Conservation (phyloP, 2,329 filamentous ascomycete species). For the Biscogniauxia marginata region DNA sequence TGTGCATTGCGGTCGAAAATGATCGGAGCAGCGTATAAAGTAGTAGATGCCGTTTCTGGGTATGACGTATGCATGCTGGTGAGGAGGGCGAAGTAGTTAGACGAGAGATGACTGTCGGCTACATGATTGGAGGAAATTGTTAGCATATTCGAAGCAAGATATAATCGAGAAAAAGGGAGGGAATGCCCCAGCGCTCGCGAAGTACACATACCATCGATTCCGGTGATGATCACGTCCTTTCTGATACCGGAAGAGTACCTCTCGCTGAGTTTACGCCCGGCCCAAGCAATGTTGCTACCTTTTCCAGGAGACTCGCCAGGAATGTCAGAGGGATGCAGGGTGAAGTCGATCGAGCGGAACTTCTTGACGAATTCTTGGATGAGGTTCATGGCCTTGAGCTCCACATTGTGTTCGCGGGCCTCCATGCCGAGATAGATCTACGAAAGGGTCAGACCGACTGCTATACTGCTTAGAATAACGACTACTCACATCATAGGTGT, state of each 20-base stretch:
- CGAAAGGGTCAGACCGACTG: constrained; percentile 8
- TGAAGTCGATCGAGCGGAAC: constrained; percentile 67
- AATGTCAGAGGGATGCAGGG: constrained; percentile 64
- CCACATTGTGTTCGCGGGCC: constrained; percentile 60
- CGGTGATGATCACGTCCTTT: constrained; percentile 66
- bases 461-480: background rate
- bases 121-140: constrained; percentile 20
- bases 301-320: constrained; percentile 70
- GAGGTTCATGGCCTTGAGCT: constrained; percentile 60
- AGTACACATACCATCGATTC: constrained; percentile 64
- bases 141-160: constrained; percentile 16
- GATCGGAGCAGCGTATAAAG: constrained; percentile 68
- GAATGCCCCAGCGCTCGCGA: constrained; percentile 2
- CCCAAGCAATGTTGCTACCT: constrained; percentile 73
- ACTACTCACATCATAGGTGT: constrained; percentile 66
- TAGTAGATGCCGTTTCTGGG: constrained; percentile 59
- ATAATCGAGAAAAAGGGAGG: background rate
- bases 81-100: constrained; percentile 65
- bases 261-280: constrained; percentile 63
- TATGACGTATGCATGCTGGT: constrained; percentile 61
- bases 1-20: constrained; percentile 75
- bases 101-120: constrained; percentile 70
- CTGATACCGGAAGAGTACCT: constrained; percentile 54
- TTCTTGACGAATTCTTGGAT: constrained; percentile 62
- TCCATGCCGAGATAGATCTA: constrained; percentile 75